Evolutionary conservation across 768 basidiomycete genomes (phyloP).

Genomic region (Pholiota microspora): DNA sequence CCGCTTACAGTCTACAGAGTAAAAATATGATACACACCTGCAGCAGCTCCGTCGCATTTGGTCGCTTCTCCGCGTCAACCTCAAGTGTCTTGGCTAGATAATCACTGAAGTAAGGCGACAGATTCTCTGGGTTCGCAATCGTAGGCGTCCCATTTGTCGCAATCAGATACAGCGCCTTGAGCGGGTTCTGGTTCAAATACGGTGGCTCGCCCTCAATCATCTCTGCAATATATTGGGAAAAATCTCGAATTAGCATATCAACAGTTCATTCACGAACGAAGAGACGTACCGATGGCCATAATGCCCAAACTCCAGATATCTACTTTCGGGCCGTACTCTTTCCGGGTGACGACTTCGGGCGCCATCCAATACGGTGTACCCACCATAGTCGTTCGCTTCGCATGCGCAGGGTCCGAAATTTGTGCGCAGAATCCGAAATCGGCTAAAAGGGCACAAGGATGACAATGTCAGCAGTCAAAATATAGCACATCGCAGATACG

Average conservation of each 20-base stretch:
- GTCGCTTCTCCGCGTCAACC: slow-evolving; percentile 93
- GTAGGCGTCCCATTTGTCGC: slow-evolving; percentile 98
- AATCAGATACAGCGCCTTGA: slow-evolving; percentile 96
- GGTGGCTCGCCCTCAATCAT: slow-evolving; percentile 99
- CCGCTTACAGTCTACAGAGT: no score
- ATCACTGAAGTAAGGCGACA: slow-evolving; percentile 79
- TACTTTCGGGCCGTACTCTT: slow-evolving; percentile 98
- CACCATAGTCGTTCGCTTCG: slow-evolving; percentile 97
- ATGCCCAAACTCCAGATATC: slow-evolving; percentile 97
- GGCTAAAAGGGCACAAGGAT: slow-evolving; percentile 43
- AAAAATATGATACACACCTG: slow-evolving; percentile 58
- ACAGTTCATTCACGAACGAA: background rate
- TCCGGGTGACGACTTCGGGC: slow-evolving; percentile 94
- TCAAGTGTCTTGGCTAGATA: slow-evolving; percentile 88
- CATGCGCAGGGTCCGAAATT: slow-evolving; percentile 83
- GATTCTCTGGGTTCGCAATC: slow-evolving; percentile 83
- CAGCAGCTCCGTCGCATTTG: slow-evolving; percentile 78
- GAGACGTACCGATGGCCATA: slow-evolving; percentile 81
- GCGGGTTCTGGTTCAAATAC: slow-evolving; percentile 93
- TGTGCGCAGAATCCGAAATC: slow-evolving; percentile 99
- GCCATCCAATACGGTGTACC: slow-evolving; percentile 99
- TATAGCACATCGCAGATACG: background rate
- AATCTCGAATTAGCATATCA: no score
- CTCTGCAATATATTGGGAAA: no score
- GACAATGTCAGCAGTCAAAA: slow-evolving; percentile 1